Conservation (phyloP, 345 rosid species). For the Litchi chinensis region DNA sequence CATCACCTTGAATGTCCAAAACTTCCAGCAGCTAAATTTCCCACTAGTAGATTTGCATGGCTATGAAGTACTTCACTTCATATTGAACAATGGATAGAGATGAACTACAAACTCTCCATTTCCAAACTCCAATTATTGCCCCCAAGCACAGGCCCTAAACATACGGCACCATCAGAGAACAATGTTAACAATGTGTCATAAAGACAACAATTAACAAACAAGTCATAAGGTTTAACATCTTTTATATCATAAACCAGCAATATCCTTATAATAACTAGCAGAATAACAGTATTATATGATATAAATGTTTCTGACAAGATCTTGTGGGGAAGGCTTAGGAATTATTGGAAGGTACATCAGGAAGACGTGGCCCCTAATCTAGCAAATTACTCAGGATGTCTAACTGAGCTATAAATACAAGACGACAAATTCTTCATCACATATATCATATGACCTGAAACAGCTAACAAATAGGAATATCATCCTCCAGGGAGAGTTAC, state of each 20-base stretch:
- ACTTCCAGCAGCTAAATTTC: conserved; percentile 21
- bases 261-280: neutral
- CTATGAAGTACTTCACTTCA: conserved; percentile 23
- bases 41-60: conserved; percentile 13
- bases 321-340: neutral
- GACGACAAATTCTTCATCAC: neutral
- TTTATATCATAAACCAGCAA: neutral
- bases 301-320: neutral
- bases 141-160: conserved; percentile 63
- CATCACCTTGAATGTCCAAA: conserved; percentile 22
- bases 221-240: neutral
- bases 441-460: neutral
- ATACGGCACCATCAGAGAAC: conserved; percentile 7
- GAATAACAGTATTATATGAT: neutral
- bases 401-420: neutral
- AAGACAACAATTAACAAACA: neutral
- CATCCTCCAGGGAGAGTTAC: neutral
- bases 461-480: neutral
- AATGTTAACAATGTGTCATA: conserved; percentile 9
- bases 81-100: conserved; percentile 18
- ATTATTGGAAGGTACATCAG: neutral
- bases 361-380: neutral
- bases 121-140: conserved; percentile 38
- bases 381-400: neutral
- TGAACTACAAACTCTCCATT: conserved; percentile 13